Evolutionary conservation across 1,284 basidiomycete species (phyloP), one percentile per base, ranked within the genome.

Genomic region (Cystobasidiaceae sp.): DNA sequence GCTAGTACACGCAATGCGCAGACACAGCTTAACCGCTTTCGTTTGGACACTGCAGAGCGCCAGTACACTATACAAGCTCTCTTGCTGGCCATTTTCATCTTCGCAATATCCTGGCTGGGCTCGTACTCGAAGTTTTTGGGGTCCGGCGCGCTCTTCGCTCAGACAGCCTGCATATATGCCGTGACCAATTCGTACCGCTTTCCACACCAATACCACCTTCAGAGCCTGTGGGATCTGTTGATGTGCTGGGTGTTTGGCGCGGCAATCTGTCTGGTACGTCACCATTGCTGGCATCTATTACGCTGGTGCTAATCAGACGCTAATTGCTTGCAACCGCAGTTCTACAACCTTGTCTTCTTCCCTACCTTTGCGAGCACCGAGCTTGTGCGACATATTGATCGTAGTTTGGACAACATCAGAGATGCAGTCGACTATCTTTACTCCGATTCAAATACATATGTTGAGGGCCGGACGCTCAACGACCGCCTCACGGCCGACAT

Each of bases 91-190:
- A n/a, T 60, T 2, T 60, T 60, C 45, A 44, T 60, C 19, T 60
- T 60, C 57, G 32, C 49, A 5, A 21, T 60, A 8, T 60, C 57
- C 15, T 60, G 57, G 57, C 6, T 46, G 7, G 57, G 44, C 4
- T 46, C 44, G 7, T 28, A 50, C 30, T 48, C 44, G 21, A 46
- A 28, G 19, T 39, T 60, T 27, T 28, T 49, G 4, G 45, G 45
- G 6, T 27, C 41, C n/a, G 57, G 44, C n/a, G 46, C 46, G 8
- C 45, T 60, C 30, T 60, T 60, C 45, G 57, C 57, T 4, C 57
- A 60, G 33, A 60, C 57, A 19, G 57, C 57, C 7, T 60, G 57
- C 28, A 32, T 25, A 11, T 60, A 60, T 28, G 57, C 57, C 4
- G 44, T 60, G 2, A 30, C 57, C 25, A 48, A 46, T 49, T 48